Percentiles rank a stretch among this genome's conserved stretches.
These are phyloP conservation scores for Cyphellophora europaea DNA, from an alignment of 2,329 filamentous ascomycete species.

Conservation along the genomic window DNA sequence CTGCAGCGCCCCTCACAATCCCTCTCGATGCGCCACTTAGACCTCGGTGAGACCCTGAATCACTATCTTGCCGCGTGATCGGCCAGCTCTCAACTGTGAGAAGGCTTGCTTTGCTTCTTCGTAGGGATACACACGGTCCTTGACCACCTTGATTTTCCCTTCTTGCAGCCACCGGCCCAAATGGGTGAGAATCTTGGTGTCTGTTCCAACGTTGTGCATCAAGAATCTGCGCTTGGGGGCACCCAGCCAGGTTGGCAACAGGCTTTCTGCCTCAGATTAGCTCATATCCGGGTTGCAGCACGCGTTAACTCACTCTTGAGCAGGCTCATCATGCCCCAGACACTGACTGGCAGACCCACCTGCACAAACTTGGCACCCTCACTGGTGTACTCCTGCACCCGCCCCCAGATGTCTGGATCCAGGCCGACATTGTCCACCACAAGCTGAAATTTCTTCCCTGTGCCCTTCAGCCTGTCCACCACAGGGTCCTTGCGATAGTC, in stretches of 20 bases:
- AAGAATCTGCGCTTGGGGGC: slow-evolving; percentile 35
- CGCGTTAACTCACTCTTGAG: not conserved
- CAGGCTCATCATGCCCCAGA: not conserved
- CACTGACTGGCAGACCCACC: slow-evolving; percentile 33
- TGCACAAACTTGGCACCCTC: slow-evolving; percentile 43
- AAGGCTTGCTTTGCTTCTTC: slow-evolving; percentile 49
- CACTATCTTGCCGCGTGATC: slow-evolving; percentile 52
- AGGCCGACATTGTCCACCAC: slow-evolving; percentile 50
- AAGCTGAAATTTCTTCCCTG: slow-evolving; percentile 41
- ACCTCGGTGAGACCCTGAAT: slow-evolving; percentile 28
- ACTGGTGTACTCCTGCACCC: slow-evolving; percentile 42
- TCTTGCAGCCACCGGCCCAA: slow-evolving; percentile 48
- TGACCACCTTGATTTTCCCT: slow-evolving; percentile 46
- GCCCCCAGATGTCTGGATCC: slow-evolving; percentile 43
- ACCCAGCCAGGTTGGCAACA: slow-evolving; percentile 39
- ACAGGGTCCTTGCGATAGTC: slow-evolving; percentile 49
- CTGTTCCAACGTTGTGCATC: slow-evolving; percentile 27
- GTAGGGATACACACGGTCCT: slow-evolving; percentile 48
- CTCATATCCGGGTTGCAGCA: slow-evolving; percentile 17
- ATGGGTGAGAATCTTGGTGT: slow-evolving; percentile 36
- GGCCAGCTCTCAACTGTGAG: slow-evolving; percentile 46
- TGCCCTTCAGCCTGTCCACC: slow-evolving; percentile 34
- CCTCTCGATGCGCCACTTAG: too few relatives aligned
- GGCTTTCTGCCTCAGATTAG: slow-evolving; percentile 24
- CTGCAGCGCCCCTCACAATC: too few relatives aligned